Evolutionary conservation across 225 moss, liverwort and hornwort genomes (phyloP).

Genomic region (Thuidium tamariscinum): DNA sequence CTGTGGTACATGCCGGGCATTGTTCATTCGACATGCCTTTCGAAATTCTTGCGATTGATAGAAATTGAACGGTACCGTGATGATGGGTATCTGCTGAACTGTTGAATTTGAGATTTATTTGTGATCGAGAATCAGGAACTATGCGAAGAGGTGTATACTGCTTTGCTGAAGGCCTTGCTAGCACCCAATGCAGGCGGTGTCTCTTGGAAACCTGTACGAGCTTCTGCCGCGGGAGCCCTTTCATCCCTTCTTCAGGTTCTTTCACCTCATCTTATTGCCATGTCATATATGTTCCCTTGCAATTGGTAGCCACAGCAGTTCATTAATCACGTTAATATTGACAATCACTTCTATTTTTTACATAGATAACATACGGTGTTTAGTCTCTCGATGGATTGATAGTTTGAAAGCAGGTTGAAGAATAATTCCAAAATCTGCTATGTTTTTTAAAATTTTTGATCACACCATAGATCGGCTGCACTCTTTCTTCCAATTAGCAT

Average conservation of each 20-base stretch:
- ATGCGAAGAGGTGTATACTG: conserved; percentile 34
- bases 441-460: not conserved
- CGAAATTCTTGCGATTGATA: not conserved
- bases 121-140: conserved; percentile 10
- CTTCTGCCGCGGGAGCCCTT: conserved; percentile 45
- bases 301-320: not conserved
- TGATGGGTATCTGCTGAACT: not conserved
- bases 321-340: not conserved
- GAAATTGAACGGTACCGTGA: not conserved
- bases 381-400: not conserved
- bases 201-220: conserved; percentile 51
- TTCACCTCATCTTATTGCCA: not conserved
- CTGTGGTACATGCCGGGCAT: not conserved
- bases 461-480: not conserved
- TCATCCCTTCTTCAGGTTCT: conserved; percentile 52
- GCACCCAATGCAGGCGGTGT: conserved; percentile 38
- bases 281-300: not conserved
- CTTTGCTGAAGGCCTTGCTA: conserved; percentile 34
- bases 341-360: not conserved
- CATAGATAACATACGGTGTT: too few species aligned
- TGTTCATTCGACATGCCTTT: not conserved
- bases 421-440: not conserved
- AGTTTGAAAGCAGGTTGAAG: not conserved
- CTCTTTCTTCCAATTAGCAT: not conserved
- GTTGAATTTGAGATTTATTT: not conserved